phyloP scores from a whole-genome alignment of 75 land plant species.

The Pseudotsuga menziesii region DNA sequence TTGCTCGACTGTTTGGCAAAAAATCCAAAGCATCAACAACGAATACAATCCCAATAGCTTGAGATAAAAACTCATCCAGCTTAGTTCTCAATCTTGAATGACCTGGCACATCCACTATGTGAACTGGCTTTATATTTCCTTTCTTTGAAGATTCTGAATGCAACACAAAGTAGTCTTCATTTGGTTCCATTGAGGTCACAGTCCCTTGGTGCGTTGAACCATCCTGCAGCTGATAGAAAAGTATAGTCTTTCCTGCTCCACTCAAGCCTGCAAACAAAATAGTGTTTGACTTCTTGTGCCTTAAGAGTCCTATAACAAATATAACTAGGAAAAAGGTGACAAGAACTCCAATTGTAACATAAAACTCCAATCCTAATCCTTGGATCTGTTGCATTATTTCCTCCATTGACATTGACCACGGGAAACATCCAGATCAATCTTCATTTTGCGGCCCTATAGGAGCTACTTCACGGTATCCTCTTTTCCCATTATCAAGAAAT shows the following conservation, averaged over 20 bases:
- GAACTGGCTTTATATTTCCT: constrained; percentile 84
- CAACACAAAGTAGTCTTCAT: constrained; percentile 73
- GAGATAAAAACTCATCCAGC: constrained; percentile 79
- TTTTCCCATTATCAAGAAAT: too few relatives aligned
- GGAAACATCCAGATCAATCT: too few relatives aligned
- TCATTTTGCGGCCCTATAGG: too few relatives aligned
- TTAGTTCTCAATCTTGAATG: constrained; percentile 79
- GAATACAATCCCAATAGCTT: constrained; percentile 83
- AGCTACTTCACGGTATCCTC: too few relatives aligned
- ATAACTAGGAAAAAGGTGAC: too few relatives aligned
- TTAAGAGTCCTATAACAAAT: constrained; percentile 48
- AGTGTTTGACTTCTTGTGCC: constrained; percentile 55
- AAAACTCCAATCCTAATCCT: too few relatives aligned
- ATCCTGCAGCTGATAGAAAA: constrained; percentile 97
- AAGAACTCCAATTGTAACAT: too few relatives aligned
- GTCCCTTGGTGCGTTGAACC: constrained; percentile 90
- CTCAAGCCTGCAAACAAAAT: constrained; percentile 78
- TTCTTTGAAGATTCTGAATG: constrained; percentile 76
- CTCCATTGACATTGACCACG: too few relatives aligned
- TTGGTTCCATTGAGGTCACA: constrained; percentile 98
- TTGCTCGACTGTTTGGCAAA: constrained; percentile 66
- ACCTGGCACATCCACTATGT: constrained; percentile 90
- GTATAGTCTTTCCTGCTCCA: constrained; percentile 90
- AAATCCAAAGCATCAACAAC: constrained; percentile 96
- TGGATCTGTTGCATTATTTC: too few relatives aligned